Conservation (phyloP, 768 basidiomycete species). For the Trametes sanguinea region DNA sequence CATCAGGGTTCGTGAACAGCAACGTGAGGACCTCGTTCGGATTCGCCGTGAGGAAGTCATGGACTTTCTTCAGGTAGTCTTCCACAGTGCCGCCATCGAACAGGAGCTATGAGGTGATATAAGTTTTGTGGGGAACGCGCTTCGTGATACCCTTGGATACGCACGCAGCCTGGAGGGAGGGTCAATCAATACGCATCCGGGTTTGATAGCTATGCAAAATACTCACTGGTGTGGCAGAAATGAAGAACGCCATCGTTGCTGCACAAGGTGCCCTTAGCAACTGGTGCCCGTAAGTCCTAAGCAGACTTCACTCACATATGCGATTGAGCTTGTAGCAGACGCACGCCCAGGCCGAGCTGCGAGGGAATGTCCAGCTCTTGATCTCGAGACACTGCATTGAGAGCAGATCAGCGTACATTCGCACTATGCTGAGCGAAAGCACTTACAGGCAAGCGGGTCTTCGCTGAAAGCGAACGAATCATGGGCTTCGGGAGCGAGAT, state of each 20-base stretch:
- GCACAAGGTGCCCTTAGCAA: conserved; percentile 3
- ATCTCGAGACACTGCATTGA: conserved; percentile 44
- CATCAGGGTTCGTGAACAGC: conserved; percentile 68
- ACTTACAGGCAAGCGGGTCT: conserved; percentile 48
- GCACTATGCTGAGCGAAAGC: neutral
- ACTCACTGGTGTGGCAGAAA: conserved; percentile 68
- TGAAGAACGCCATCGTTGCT: conserved; percentile 48
- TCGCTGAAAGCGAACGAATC: conserved; percentile 56
- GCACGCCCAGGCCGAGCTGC: conserved; percentile 54
- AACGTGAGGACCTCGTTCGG: conserved; percentile 68
- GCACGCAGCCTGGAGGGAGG: conserved; percentile 22
- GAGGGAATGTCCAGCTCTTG: conserved; percentile 52
- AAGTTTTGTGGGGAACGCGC: no score
- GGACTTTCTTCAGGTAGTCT: conserved; percentile 40
- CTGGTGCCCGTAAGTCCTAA: no score
- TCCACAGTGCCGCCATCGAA: conserved; percentile 54
- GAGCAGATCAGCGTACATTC: neutral
- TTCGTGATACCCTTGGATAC: neutral
- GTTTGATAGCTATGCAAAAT: conserved; percentile 1
- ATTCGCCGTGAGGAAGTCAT: conserved; percentile 59
- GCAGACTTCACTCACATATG: conserved; percentile 21
- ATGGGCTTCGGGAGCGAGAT: conserved; percentile 39
- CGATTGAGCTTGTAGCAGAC: conserved; percentile 59
- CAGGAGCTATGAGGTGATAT: conserved; percentile 30
- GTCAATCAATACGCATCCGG: neutral